Evolutionary conservation across 129 eudicot genomes (phyloP).

Genomic region (Centella asiatica): DNA sequence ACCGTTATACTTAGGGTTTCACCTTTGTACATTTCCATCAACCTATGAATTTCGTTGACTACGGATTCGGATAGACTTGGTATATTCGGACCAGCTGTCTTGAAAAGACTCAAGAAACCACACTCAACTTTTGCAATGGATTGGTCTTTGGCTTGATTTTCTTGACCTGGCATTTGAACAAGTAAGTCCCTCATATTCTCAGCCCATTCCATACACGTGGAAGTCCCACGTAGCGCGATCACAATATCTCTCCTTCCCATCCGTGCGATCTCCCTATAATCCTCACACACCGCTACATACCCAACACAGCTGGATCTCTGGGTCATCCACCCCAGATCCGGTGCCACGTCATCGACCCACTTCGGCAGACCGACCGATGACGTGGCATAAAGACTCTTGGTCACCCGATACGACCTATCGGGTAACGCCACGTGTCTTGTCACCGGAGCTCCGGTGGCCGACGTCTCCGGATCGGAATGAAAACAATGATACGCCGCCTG

Average conservation of each 20-base stretch:
- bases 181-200: constrained; percentile 65
- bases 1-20: constrained; percentile 75
- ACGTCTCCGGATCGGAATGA: constrained; percentile 67
- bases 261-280: constrained; percentile 64
- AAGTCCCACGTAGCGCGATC: constrained; percentile 80
- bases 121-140: constrained; percentile 62
- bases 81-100: constrained; percentile 46
- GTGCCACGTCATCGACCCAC: constrained; percentile 90
- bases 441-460: constrained; percentile 27
- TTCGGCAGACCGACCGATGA: constrained; percentile 70
- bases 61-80: constrained; percentile 67
- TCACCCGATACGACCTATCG: constrained; percentile 64
- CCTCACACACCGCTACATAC: constrained; percentile 91
- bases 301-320: constrained; percentile 84
- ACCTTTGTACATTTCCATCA: constrained; percentile 55
- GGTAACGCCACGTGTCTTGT: constrained; percentile 64
- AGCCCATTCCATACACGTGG: constrained; percentile 95
- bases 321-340: constrained; percentile 95
- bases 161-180: constrained; percentile 38
- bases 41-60: constrained; percentile 42
- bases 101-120: constrained; percentile 59
- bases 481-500: constrained; percentile 91
- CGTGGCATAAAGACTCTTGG: constrained; percentile 77
- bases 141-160: constrained; percentile 15
- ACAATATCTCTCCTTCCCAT: constrained; percentile 93